A percentile compares a stretch with the other conserved stretches of the same genome.
Evolutionary conservation across 148 eudicot species (phyloP).

Genomic region (Vaccinium myrtillus): DNA sequence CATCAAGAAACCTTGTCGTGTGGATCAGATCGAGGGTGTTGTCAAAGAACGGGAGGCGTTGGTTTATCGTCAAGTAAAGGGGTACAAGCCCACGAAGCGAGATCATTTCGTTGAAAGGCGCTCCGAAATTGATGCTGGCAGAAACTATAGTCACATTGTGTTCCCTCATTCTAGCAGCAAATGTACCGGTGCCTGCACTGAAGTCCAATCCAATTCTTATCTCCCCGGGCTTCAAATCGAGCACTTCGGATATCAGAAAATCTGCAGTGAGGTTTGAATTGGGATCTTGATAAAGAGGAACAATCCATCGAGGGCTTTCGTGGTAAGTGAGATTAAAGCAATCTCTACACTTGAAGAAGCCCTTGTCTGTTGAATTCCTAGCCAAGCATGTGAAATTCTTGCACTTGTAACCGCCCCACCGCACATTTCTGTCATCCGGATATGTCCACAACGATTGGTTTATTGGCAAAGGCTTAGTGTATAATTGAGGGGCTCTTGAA

Average conservation of each 20-base stretch:
- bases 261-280: slow-evolving; percentile 38
- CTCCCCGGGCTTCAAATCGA: slow-evolving; percentile 40
- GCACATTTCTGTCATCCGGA: slow-evolving; percentile 48
- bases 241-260: slow-evolving; percentile 39
- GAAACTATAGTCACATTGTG: slow-evolving; percentile 40
- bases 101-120: slow-evolving; percentile 32
- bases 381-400: slow-evolving; percentile 55
- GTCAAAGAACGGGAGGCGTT: slow-evolving; percentile 52
- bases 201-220: slow-evolving; percentile 46
- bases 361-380: slow-evolving; percentile 23
- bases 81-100: slow-evolving; percentile 31
- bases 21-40: slow-evolving; percentile 51
- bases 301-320: slow-evolving; percentile 43
- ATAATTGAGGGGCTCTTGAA: slow-evolving; percentile 31
- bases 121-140: slow-evolving; percentile 41
- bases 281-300: slow-evolving; percentile 30
- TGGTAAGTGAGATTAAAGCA: slow-evolving; percentile 46
- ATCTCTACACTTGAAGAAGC: slow-evolving; percentile 46
- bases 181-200: slow-evolving; percentile 47
- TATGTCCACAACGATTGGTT: slow-evolving; percentile 49
- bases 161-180: slow-evolving; percentile 55
- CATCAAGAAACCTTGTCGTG: slow-evolving; percentile 44
- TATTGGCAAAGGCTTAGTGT: slow-evolving; percentile 19
- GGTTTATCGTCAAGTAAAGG: slow-evolving; percentile 38
- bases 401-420: slow-evolving; percentile 54